A percentile compares a stretch with the other conserved stretches of the same genome.
phyloP scores from a whole-genome alignment of 140 eudicot genomes.

The Stevia rebaudiana region DNA sequence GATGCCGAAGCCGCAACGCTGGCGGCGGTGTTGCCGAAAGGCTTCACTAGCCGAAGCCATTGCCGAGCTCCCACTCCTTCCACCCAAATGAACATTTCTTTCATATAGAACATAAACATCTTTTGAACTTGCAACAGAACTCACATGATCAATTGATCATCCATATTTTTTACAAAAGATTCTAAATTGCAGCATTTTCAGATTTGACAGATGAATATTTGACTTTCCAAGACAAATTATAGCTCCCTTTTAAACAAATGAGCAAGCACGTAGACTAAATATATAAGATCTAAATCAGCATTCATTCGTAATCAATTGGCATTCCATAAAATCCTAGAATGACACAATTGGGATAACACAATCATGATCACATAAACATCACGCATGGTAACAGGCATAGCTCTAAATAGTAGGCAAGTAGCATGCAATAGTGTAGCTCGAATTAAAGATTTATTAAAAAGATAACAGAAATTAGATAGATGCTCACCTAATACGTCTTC shows the following conservation, averaged over 20 bases:
- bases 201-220: background rate
- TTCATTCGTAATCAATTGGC: conserved; percentile 14
- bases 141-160: background rate
- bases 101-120: background rate
- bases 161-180: background rate
- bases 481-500: conserved; percentile 29
- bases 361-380: background rate
- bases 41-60: too few relatives aligned
- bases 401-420: background rate
- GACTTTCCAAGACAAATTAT: conserved; percentile 8
- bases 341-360: background rate
- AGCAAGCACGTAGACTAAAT: background rate
- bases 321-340: conserved; percentile 11
- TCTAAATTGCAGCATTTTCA: background rate
- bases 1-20: too few relatives aligned
- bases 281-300: conserved; percentile 3
- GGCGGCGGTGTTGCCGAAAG: too few relatives aligned
- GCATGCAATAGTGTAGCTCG: background rate
- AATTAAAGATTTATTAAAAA: background rate
- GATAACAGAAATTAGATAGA: background rate
- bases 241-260: conserved; percentile 12
- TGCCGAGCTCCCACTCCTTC: too few relatives aligned
- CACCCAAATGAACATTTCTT: too few relatives aligned
- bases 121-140: background rate
- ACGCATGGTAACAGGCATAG: conserved; percentile 4